phyloP scores from a whole-genome alignment of 2,329 filamentous ascomycete genomes.

The Fusarium pseudoanthophilum region DNA sequence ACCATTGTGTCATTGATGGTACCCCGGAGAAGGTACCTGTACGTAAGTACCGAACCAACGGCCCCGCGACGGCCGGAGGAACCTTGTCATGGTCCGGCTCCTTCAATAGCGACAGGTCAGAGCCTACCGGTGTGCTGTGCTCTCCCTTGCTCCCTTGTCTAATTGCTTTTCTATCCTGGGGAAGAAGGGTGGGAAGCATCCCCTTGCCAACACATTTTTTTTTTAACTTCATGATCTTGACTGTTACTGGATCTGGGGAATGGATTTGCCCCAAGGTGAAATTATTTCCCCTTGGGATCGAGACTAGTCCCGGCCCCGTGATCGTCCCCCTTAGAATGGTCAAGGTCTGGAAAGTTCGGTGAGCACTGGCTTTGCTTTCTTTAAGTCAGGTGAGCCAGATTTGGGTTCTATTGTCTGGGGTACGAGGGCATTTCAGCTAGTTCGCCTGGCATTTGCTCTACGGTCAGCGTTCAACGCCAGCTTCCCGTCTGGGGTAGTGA shows the following conservation, averaged over 20 bases:
- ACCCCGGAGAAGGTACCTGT: constrained; percentile 33
- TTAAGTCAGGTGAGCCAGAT: constrained; percentile 39
- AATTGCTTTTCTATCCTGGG: constrained; percentile 11
- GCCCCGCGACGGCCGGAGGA: constrained; percentile 41
- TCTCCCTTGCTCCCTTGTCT: constrained; percentile 9
- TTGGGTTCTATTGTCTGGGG: constrained; percentile 23
- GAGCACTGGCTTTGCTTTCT: constrained; percentile 24
- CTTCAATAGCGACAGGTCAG: constrained; percentile 9
- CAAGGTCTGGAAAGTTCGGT: constrained; percentile 43
- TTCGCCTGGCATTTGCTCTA: constrained; percentile 19
- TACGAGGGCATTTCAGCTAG: constrained; percentile 29
- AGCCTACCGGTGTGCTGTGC: constrained; percentile 25
- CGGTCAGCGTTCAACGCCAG: constrained; percentile 23
- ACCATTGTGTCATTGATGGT: constrained; percentile 44
- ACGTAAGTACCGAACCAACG: constrained; percentile 41
- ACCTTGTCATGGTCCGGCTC: constrained; percentile 22
- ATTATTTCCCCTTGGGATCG: constrained; percentile 25
- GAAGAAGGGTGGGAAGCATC: constrained; percentile 24
- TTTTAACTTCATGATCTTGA: constrained; percentile 34
- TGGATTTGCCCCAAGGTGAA: constrained; percentile 15
- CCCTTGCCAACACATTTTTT: constrained; percentile 23
- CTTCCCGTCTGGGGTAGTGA: constrained; percentile 40
- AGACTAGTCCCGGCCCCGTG: constrained; percentile 37
- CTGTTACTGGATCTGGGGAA: constrained; percentile 34
- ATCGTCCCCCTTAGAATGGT: constrained; percentile 34